These are phyloP conservation scores for Colletotrichum lindemuthianum DNA, from an alignment of 2,329 filamentous ascomycete species.

Conservation along the genomic window DNA sequence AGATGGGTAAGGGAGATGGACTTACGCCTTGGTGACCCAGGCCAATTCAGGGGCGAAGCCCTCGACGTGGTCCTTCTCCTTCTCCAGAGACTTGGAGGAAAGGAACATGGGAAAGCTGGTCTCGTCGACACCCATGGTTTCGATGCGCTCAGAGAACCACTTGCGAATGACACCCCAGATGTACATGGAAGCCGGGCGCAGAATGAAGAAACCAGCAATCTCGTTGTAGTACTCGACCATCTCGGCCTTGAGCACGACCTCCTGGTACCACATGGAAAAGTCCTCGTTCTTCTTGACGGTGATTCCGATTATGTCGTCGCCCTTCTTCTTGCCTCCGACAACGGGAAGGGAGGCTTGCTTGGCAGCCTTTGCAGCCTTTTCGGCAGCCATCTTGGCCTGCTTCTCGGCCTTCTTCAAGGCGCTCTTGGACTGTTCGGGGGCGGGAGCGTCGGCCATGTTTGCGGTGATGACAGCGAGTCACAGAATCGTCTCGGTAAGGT, in stretches of 20 bases:
- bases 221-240: constrained; percentile 97
- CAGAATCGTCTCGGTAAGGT: constrained; percentile 24
- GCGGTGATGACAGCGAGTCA: constrained; percentile 25
- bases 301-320: constrained; percentile 83
- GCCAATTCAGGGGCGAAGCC: constrained; percentile 96
- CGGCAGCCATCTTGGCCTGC: constrained; percentile 68
- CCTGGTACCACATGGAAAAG: constrained; percentile 96
- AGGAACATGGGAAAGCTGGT: constrained; percentile 97
- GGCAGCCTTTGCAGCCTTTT: constrained; percentile 70
- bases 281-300: constrained; percentile 86
- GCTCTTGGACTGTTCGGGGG: constrained; percentile 63
- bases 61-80: constrained; percentile 96
- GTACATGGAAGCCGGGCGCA: constrained; percentile 77
- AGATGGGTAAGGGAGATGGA: constrained; percentile 34
- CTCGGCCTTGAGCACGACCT: constrained; percentile 95
- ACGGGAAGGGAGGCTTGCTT: constrained; percentile 64
- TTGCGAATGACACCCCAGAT: constrained; percentile 74
- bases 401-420: constrained; percentile 74
- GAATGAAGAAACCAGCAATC: constrained; percentile 96
- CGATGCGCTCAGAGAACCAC: constrained; percentile 80
- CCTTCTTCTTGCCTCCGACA: constrained; percentile 67
- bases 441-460: constrained; percentile 38
- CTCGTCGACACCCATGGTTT: constrained; percentile 92
- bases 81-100: constrained; percentile 85
- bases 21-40: constrained; percentile 86